Evolutionary conservation across 2,329 filamentous ascomycete species (phyloP), one percentile per base, ranked within the genome.

Genomic region (Botrytis cinerea): DNA sequence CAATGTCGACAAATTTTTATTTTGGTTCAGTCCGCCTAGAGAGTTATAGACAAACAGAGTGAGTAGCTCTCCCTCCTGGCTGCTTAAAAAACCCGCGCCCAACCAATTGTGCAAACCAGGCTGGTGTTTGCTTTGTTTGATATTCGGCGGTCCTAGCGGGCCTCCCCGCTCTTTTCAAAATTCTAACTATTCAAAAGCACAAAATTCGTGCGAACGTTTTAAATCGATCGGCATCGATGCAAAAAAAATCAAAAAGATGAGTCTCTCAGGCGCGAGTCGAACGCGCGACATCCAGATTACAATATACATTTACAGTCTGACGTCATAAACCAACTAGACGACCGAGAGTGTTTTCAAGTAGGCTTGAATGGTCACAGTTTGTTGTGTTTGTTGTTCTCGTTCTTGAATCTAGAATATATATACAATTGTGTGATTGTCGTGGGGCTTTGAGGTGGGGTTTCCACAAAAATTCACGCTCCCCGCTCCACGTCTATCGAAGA

Each of bases 261-360:
- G 4, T 64, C 61, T 64, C 61, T 64, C 61, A 64, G 61, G 61
- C 61, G 61, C 40, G 61, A 64, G 40, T 64, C 40, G 61, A 64
- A 64, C 61, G 40, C 61, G 61, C 61, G 61, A 64, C 61, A 64
- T 64, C 61, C 61, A 64, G 61, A 64, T 64, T 28, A 32, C n/a
- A 64, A 64, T 32, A 4, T 45, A 8, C 61, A 64, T 32, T 63
- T 63, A 63, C 61, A 63, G 61, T 63, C 61, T 63, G 61, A 63
- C 61, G 61, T 63, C 61, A 63, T 64, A 64, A 64, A 64, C 61
- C 61, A 64, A 64, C 61, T 64, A 64, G 61, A 64, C 40, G 61
- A 64, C 61, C 61, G 61, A 64, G 61, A 64, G 61, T 46, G 9
- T 45, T 64, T 64, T 46, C 61, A 43, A 64, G 61, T 64, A 20